Evolutionary conservation across 2,329 filamentous ascomycete species (phyloP), one percentile per base, ranked within the genome.

Genomic region (Nectriaceae sp.): DNA sequence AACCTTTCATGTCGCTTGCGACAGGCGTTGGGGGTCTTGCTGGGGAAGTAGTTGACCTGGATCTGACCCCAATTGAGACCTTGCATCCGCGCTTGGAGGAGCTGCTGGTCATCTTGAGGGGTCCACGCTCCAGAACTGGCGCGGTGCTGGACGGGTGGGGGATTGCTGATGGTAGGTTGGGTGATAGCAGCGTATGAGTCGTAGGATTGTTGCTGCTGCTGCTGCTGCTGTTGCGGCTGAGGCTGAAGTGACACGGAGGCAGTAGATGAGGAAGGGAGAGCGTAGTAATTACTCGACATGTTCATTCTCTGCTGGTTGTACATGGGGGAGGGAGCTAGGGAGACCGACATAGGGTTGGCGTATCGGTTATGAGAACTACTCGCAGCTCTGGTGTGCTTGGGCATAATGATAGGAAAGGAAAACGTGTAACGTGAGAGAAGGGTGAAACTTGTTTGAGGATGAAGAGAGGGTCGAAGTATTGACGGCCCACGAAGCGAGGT

Each of bases 1-100:
- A 96, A 74, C 35, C 90, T 80, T 71, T 96, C 90, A 62, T 95
- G 90, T 46, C 90, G 83, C 73, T 96, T 96, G 55, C 90, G 88
- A 71, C 90, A 96, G 16, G 91, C 91, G 66, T 94, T 94, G 49
- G 87, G 75, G 8, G 82, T 84, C 75, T 96, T 96, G 66, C 72
- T 77, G 1, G 86, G 87, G 66, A 96, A 96, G 70, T 90, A 83
- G 53, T 79, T 82, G 52, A 78, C 77, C 60, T 90, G 85, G 64
- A 95, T 94, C 60, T 89, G 86, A 45, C 82, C 80, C 90, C 90
- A 96, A 70, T 92, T 93, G 66, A 91, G 79, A 20, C 88, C 88
- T 61, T 85, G 82, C 40, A 86, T 82, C 44, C 90, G 82, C 15
- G 89, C 88, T 37, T 75, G 72, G 53, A 93, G 75, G 37, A 96